phyloP scores from a whole-genome alignment of 371 early-diverging fungal genomes.

The Phascolomyces articulosus region DNA sequence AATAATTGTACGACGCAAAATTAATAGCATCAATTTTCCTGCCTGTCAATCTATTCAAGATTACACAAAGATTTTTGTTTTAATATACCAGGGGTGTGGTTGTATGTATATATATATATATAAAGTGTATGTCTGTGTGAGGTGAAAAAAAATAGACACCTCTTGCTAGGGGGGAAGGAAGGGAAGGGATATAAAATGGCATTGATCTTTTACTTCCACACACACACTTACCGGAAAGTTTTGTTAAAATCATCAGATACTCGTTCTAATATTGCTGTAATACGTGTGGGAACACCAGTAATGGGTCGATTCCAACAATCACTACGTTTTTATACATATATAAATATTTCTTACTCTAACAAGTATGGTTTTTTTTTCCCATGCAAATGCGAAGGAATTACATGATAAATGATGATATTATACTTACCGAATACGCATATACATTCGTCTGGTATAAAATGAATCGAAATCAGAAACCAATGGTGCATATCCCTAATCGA shows the following conservation, averaged over 20 bases:
- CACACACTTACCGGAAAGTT: slow-evolving; percentile 74
- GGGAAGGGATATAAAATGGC: no score
- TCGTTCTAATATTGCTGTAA: slow-evolving; percentile 89
- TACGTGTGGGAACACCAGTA: slow-evolving; percentile 93
- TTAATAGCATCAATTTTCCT: slow-evolving; percentile 86
- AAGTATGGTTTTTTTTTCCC: neutral
- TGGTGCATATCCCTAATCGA: slow-evolving; percentile 82
- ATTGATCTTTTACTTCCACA: neutral
- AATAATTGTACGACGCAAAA: slow-evolving; percentile 99
- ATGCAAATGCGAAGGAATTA: no score
- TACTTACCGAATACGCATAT: slow-evolving; percentile 81
- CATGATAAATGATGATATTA: neutral
- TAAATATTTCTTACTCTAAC: neutral
- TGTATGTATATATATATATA: no score
- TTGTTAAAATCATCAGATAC: slow-evolving; percentile 82
- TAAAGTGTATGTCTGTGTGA: no score
- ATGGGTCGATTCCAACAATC: slow-evolving; percentile 99
- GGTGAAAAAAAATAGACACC: no score
- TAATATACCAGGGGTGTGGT: no score
- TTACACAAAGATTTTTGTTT: neutral
- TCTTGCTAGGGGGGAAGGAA: no score
- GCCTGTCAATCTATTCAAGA: slow-evolving; percentile 72
- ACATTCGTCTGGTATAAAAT: slow-evolving; percentile 96
- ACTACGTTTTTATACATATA: slow-evolving; percentile 26
- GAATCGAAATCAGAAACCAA: slow-evolving; percentile 95